Evolutionary conservation across 805 yeast genomes (phyloP), one percentile per base, ranked within the genome.

Genomic region (Candida railenensis): DNA sequence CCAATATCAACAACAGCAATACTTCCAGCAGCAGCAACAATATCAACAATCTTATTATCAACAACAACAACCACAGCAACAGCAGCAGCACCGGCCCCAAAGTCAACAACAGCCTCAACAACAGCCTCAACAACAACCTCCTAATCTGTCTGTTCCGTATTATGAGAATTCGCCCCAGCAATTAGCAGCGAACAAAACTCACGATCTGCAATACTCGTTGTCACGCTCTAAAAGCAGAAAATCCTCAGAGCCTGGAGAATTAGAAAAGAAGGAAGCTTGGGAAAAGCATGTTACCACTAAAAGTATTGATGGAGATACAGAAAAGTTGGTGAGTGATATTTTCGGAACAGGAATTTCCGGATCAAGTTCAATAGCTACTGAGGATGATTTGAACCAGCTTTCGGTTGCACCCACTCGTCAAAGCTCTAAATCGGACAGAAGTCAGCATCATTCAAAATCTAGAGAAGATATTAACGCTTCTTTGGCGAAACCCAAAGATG

Each of bases 301-400:
- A 4, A 49, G 52, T 5, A 56, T 62, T 19, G 67, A 66, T 46
- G 58, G 53, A 20, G 57, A 63, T 32, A 71, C 76, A 3, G 71
- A 62, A 46, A 63, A 57, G 41, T 55, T 72, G 40, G 75, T 61
- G 1, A 74, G 71, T 44, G 75, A 69, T 52, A 71, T 72, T n/a
- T 72, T 72, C 48, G 63, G 65, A 0, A 54, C 58, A 7, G 55
- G 54, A 19, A 46, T 49, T 4, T 45, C 52, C 19, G 46, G 59
- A 2, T 52, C 56, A 4, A 22, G 21, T 20, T 37, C 34, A 22
- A 15, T 16, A n/a, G 37, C 40, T 20, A 48, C 34, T 22, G 32
- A 40, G n/a, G 42, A n/a, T 3, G 42, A 40, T 8, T 15, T 20
- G 4, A 39, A 22, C 5, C 22, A 20, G 34, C 22, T 22, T 18